A percentile compares a stretch with the other conserved stretches of the same genome.
phyloP scores from a whole-genome alignment of 2,329 filamentous ascomycete species.

The Microdochium paspali region DNA sequence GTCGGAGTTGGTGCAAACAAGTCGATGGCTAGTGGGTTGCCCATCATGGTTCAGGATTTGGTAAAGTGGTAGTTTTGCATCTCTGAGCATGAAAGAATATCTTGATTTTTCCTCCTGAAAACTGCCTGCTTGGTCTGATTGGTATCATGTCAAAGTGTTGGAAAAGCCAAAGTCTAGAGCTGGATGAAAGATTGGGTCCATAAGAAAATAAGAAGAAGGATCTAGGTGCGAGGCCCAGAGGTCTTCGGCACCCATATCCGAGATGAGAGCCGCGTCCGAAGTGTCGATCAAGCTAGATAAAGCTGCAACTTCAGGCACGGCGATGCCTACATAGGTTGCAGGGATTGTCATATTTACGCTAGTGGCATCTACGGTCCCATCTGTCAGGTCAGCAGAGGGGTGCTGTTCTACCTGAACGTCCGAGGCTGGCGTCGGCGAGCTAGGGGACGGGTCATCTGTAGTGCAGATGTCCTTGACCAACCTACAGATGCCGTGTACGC shows the following conservation, averaged over 20 bases:
- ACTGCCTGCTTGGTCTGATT: too few species aligned
- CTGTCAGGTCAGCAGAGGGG: too few species aligned
- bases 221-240: background rate
- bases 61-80: constrained; percentile 7
- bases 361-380: too few species aligned
- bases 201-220: background rate
- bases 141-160: background rate
- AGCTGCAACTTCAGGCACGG: too few species aligned
- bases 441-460: background rate
- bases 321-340: too few species aligned
- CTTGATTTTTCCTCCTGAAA: too few species aligned
- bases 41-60: constrained; percentile 12
- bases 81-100: too few species aligned
- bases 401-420: too few species aligned
- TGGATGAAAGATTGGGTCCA: background rate
- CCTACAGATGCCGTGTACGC: constrained; percentile 5
- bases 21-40: constrained; percentile 20
- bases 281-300: too few species aligned
- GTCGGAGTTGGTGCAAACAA: constrained; percentile 32
- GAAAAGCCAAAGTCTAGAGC: background rate
- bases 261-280: too few species aligned
- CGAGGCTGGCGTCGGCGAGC: too few species aligned
- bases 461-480: constrained; percentile 2
- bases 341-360: too few species aligned
- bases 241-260: background rate